Base-by-base conservation (phyloP, 257 asterid genomes). In the Buddleja alternifolia region DNA sequence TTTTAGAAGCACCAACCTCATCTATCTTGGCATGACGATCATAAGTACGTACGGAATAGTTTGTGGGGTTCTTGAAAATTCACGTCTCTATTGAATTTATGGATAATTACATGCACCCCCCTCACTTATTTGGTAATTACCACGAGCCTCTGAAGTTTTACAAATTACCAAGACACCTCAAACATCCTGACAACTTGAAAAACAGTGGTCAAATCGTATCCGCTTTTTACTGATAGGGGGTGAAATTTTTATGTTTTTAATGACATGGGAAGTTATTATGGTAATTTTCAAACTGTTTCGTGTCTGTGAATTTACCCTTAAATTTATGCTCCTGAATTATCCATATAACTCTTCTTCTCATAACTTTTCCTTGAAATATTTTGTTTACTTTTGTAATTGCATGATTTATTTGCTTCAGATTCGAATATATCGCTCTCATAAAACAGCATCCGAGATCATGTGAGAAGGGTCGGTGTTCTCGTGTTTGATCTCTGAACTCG, bases 381-480 rank as follows among this genome's bases (percentile, higher is more conserved):
- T 29, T 46, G 17, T 61, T 42, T 8, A 10, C 4, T 15, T 40
- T 57, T 39, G 25, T 36, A 61, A 50, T 21, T 15, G 11, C 39
- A 12, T 39, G 51, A 61, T 1, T 62, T 8, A 37, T 68, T 73
- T 74, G 58, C 74, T 80, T 72, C 93, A 93, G 98, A 93, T 93
- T 61, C 97, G 98, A 53, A 77, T 93, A 46, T 78, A 84, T 58
- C 96, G 95, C 73, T 81, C 91, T n/a, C 83, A 85, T 71, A 75
- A 62, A 60, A 78, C 78, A 41, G 67, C 80, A 55, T 63, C 86
- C 10, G 84, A 80, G 41, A 25, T 53, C 14, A 44, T 51, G 29
- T 57, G 76, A 77, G 46, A 51, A 69, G n/a, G 57, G 53, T 64
- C 32, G 34, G 56, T 20, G 58, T 46, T 34, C 10, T n/a, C n/a